phyloP scores from a whole-genome alignment of 2,329 filamentous ascomycete genomes.

The Aspergillus tamarii region DNA sequence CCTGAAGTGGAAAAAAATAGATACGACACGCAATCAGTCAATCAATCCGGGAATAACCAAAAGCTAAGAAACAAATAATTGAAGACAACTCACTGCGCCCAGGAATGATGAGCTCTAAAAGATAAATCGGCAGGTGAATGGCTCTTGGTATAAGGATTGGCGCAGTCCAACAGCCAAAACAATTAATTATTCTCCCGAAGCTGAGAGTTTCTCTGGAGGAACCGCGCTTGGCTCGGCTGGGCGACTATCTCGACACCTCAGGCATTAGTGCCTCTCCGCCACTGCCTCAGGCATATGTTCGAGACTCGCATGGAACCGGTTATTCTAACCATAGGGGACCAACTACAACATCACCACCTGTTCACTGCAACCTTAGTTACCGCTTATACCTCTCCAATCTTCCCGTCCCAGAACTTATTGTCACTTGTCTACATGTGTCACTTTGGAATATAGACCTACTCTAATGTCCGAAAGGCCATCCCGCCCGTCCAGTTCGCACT shows the following conservation, averaged over 20 bases:
- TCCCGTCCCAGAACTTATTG: not conserved
- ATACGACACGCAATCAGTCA: constrained; percentile 10
- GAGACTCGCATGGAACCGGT: constrained; percentile 38
- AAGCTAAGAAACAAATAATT: constrained; percentile 1
- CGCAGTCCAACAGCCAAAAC: not conserved
- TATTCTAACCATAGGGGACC: constrained; percentile 17
- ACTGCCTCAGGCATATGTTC: constrained; percentile 31
- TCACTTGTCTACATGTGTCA: constrained; percentile 26
- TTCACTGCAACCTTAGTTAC: constrained; percentile 5
- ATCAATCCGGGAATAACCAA: not conserved
- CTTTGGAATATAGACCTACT: constrained; percentile 15
- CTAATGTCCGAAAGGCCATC: constrained; percentile 43
- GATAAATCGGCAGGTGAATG: constrained; percentile 9
- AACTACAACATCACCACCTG: constrained; percentile 24
- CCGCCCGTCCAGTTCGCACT: constrained; percentile 44
- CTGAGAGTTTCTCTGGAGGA: constrained; percentile 4
- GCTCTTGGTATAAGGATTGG: constrained; percentile 6
- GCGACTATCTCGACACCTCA: constrained; percentile 19
- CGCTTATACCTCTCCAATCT: not conserved
- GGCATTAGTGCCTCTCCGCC: constrained; percentile 20
- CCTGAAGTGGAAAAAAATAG: constrained; percentile 25
- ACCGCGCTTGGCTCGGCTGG: constrained; percentile 24
- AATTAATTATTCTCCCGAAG: constrained; percentile 9
- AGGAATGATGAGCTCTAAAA: constrained; percentile 9
- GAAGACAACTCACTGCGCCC: constrained; percentile 29